Percentiles rank a stretch among this genome's conserved stretches.
Evolutionary conservation across 352 stramenopile species (phyloP).

Genomic region (Phytophthora pini): DNA sequence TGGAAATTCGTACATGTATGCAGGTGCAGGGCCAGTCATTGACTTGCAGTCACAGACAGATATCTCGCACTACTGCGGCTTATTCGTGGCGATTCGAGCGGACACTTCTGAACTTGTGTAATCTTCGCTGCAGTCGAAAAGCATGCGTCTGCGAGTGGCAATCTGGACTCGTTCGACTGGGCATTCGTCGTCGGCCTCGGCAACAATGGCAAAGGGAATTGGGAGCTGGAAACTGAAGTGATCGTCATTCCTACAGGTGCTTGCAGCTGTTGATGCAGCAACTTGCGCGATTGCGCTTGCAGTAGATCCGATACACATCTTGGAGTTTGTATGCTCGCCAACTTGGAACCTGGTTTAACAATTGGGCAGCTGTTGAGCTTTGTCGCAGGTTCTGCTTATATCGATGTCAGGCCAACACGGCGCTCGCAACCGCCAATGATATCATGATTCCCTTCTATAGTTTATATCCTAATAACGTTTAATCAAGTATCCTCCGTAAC

Average conservation of each 20-base stretch:
- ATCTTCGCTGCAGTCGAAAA: conserved; percentile 1
- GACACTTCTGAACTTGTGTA: not conserved
- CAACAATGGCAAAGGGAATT: not conserved
- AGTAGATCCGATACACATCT: not conserved
- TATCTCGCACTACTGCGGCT: conserved; percentile 1
- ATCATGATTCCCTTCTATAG: not conserved
- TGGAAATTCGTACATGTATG: conserved; percentile 14
- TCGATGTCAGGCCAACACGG: conserved; percentile 11
- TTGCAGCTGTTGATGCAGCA: not conserved
- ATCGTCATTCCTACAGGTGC: conserved; percentile 17
- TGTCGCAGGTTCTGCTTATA: conserved; percentile 1
- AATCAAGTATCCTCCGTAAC: not conserved
- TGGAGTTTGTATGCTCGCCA: conserved; percentile 29
- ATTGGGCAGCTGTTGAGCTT: conserved; percentile 10
- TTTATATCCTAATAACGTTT: not conserved
- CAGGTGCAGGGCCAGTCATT: conserved; percentile 4
- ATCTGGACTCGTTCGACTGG: not conserved
- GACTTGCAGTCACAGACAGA: conserved; percentile 5
- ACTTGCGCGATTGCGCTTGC: not conserved
- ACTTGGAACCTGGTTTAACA: conserved; percentile 26
- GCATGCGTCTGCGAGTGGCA: not conserved
- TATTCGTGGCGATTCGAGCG: conserved; percentile 6
- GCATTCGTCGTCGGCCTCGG: too few relatives aligned
- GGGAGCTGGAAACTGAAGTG: conserved; percentile 14
- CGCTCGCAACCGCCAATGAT: not conserved